Evolutionary conservation across 768 basidiomycete species (phyloP), one percentile per base, ranked within the genome.

Genomic region (Tulasnella sp.): DNA sequence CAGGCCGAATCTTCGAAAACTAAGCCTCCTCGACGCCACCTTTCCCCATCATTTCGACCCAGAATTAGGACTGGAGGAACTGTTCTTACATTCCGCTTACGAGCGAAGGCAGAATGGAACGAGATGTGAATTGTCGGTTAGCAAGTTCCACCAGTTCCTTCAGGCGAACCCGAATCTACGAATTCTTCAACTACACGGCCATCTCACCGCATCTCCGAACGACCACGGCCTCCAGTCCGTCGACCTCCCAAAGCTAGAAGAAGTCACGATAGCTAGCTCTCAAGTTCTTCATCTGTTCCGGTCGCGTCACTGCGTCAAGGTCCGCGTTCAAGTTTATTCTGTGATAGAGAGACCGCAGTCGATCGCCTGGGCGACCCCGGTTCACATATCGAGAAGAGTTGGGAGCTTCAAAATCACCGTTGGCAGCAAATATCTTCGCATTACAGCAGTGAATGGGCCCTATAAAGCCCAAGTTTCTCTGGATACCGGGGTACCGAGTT

Each of bases 111-210:
- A 9, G 22, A 12, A n/a, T 12, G 6, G 54, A 7, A 3, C 1
- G n/a, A 24, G 2, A 8, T 0, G 3, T n/a, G 0, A 5, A 0
- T 8, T n/a, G 7, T n/a, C 54, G 24, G 24, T n/a, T 8, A 22
- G 24, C 54, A 54, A n/a, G 54, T 54, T 54, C 24, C 54, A 54
- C n/a, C 54, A 54, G 24, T 54, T 54, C 54, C 24, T 54, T 54
- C 54, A 54, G 8, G 54, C 54, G 11, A 54, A n/a, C 11, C 54
- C 54, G 24, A n/a, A n/a, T 0, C 24, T 54, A 54, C 54, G n/a
- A n/a, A n/a, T 24, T 1, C 54, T 54, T 22, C 5, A 54, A 9
- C n/a, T 54, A 54, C 7, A 5, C 24, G 54, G 12, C 2, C 7
- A 11, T n/a, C 24, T 7, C 24, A 6, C 22, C 54, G 12, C n/a